Base-by-base conservation (phyloP, 768 basidiomycete species). In the Tulasnella sp. region DNA sequence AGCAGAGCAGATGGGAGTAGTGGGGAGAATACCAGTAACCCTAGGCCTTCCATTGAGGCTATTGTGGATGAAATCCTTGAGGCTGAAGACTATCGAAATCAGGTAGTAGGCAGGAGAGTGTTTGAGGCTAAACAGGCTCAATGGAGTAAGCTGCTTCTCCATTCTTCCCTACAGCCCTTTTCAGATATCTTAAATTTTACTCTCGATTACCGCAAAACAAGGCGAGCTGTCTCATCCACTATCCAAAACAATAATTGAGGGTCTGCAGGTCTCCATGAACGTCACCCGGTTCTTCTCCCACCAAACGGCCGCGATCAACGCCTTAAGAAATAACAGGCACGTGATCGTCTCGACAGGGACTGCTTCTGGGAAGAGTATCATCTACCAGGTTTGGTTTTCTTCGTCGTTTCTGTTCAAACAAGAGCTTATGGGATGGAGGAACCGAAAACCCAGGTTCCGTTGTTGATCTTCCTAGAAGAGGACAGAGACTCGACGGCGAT, bases 341-440 rank as follows among this genome's bases (percentile, higher is more conserved):
- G 88, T 92, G 24, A 87, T 93, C 34, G 86, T 92, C 27, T 92
- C 89, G 3, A 93, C 91, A 0, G 85, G 84, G 63, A 94, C 92
- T 7, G 90, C 91, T 5, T 91, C 88, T 3, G 89, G 89, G 2
- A 92, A 91, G 72, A 90, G 87, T 70, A 72, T 90, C 12, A 88
- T 91, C 44, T 92, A 90, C 68, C 88, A 91, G 73, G 87, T 83
- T 59, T 30, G 65, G 53, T n/a, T 3, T 19, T 21, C 9, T 11
- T 19, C 21, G 5, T 7, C n/a, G n/a, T n/a, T n/a, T n/a, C n/a
- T n/a, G n/a, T n/a, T n/a, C n/a, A n/a, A n/a, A n/a, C n/a, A n/a
- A n/a, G n/a, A n/a, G n/a, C n/a, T n/a, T n/a, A n/a, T n/a, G n/a
- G n/a, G n/a, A n/a, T n/a, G n/a, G n/a, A n/a, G n/a, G n/a, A 15